A percentile compares a stretch with the other conserved stretches of the same genome.
Conservation (phyloP, 805 yeast species). For the Grigorovia yakushimaensis region DNA sequence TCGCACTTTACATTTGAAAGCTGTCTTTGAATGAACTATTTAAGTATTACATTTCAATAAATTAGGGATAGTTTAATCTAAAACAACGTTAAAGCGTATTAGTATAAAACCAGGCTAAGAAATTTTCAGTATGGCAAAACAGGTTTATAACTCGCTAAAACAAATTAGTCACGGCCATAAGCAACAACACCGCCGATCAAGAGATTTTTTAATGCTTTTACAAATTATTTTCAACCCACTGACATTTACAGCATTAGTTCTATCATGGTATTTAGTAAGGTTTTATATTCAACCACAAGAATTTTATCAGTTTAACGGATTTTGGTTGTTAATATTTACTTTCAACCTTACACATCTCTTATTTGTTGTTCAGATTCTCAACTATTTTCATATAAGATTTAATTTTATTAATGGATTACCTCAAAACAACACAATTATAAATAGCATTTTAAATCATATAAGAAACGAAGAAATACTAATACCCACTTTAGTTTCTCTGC, state of each 20-base stretch:
- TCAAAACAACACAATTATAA: neutral
- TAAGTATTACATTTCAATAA: no score
- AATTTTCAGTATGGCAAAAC: neutral
- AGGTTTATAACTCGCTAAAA: no score
- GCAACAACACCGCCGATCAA: neutral
- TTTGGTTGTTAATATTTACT: neutral
- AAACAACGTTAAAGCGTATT: neutral
- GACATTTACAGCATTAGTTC: neutral
- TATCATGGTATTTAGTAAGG: neutral
- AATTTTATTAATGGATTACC: neutral
- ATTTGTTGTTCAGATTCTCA: neutral
- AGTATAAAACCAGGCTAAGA: no score
- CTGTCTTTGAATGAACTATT: no score
- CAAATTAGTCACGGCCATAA: no score
- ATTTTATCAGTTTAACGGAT: neutral
- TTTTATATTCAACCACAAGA: neutral
- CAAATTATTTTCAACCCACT: neutral
- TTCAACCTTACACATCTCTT: neutral
- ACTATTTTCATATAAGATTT: no score
- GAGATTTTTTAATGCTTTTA: neutral
- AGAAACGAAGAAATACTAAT: neutral
- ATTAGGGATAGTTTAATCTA: neutral
- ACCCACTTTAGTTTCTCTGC: neutral
- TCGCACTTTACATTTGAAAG: no score
- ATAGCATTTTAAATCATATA: no score